A percentile compares a stretch with the other conserved stretches of the same genome.
Evolutionary conservation across 768 basidiomycete species (phyloP).

Genomic region (Strobilomyces echinocephalus): DNA sequence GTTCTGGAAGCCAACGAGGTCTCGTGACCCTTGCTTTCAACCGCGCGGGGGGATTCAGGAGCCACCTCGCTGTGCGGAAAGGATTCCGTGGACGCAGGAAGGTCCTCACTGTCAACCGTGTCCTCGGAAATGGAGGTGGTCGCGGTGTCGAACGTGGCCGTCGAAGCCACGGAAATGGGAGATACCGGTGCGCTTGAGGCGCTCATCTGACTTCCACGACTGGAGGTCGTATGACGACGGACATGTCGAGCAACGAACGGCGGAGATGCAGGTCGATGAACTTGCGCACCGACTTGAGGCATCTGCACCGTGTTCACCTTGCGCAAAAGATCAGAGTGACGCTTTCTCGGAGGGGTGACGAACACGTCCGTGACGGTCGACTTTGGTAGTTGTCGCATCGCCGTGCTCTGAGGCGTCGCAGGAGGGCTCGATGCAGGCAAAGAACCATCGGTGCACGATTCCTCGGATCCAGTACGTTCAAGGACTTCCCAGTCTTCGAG

Average conservation of each 20-base stretch:
- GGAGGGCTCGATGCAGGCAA: conserved; percentile 19
- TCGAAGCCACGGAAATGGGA: conserved; percentile 26
- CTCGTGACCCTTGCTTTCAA: conserved; percentile 13
- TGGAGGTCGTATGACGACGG: conserved; percentile 32
- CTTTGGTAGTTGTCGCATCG: conserved; percentile 14
- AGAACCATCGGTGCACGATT: conserved; percentile 23
- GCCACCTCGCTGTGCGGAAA: conserved; percentile 18
- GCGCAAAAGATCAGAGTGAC: conserved; percentile 15
- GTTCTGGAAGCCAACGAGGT: conserved; percentile 14
- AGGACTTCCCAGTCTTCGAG: conserved; percentile 33
- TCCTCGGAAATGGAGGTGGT: conserved; percentile 17
- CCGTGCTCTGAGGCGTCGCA: conserved; percentile 17
- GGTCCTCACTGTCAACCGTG: conserved; percentile 17
- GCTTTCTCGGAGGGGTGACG: conserved; percentile 7
- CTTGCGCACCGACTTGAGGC: conserved; percentile 14
- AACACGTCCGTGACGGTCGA: conserved; percentile 13
- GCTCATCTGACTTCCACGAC: conserved; percentile 26
- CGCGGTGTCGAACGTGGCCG: conserved; percentile 24
- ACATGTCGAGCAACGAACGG: conserved; percentile 31
- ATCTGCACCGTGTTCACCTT: conserved; percentile 25
- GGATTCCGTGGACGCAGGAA: conserved; percentile 9
- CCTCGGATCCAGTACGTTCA: conserved; percentile 26
- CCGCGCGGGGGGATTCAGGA: conserved; percentile 21
- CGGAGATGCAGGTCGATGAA: conserved; percentile 29
- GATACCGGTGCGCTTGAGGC: conserved; percentile 32